Percentiles rank a stretch among this genome's conserved stretches.
phyloP scores from a whole-genome alignment of 164 flowering plant genomes.

The Piper longum region DNA sequence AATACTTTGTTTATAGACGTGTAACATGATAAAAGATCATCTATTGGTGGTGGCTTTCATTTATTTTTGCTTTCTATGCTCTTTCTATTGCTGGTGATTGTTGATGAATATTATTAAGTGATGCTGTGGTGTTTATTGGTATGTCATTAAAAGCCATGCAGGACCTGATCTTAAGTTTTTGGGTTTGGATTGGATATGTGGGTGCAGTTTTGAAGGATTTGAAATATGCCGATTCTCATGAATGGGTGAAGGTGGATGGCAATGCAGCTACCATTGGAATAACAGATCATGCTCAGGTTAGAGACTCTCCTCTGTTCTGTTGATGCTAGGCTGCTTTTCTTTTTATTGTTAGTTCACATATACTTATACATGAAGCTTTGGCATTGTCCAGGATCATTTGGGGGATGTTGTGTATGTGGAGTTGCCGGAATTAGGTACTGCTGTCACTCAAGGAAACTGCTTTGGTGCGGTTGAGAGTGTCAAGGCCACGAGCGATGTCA shows the following conservation, averaged over 20 bases:
- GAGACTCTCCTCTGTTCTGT: neutral
- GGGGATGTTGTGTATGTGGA: conserved; percentile 71
- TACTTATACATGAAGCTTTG: neutral
- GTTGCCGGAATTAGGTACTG: conserved; percentile 67
- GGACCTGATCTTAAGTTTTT: no score
- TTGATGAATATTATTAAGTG: neutral
- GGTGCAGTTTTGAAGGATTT: conserved; percentile 54
- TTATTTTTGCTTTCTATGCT: no score
- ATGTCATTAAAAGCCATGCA: no score
- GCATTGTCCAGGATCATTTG: conserved; percentile 42
- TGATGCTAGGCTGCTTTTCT: no score
- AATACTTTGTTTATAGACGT: neutral
- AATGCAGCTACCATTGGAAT: conserved; percentile 54
- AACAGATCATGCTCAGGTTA: conserved; percentile 75
- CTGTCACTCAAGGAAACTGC: conserved; percentile 42
- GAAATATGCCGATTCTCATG: conserved; percentile 43
- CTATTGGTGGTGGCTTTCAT: no score
- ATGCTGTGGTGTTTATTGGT: neutral
- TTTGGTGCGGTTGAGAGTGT: conserved; percentile 98
- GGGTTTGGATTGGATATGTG: no score
- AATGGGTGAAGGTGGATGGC: conserved; percentile 47
- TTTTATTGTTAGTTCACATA: neutral
- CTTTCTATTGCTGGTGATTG: no score
- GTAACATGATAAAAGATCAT: neutral
- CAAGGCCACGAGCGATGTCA: conserved; percentile 84